Evolutionary conservation across 768 basidiomycete genomes (phyloP), one percentile per base, ranked within the genome.

Genomic region (Pleurotus ostreatus): DNA sequence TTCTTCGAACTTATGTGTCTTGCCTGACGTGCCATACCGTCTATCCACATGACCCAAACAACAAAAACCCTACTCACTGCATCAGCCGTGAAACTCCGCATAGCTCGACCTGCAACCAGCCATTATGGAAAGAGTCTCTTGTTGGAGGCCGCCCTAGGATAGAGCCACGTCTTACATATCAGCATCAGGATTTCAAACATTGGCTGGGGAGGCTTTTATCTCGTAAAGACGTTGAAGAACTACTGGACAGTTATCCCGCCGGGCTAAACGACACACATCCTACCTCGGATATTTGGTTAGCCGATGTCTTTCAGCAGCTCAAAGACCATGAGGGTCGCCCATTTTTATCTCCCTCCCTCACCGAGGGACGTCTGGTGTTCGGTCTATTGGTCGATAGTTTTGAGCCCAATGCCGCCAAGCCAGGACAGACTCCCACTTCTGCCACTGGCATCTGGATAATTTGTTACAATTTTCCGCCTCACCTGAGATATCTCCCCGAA

Each of bases 11-110:
- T 12, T 68, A 60, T 54, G 4, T 69, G 0, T 60, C 46, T 18
- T 72, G 71, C 45, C 61, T 63, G 4, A 44, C 2, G 0, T 72
- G 70, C 51, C 64, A 62, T 46, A 49, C 44, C 5, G 43, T 69
- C 1, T 64, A 62, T 43, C 60, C 64, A 7, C 57, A 61, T 41
- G n/a, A 46, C 13, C 46, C 63, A 0, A 47, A 47, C 15, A 20
- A 46, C 22, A 16, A 58, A 22, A 58, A 20, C 30, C 60, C 52
- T 7, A 51, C 41, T 54, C 46, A 20, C 2, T 47, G 46, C 23
- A 20, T 5, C 5, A 22, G 15, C 46, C 9, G 26, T 18, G 46
- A 47, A 25, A 47, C 46, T 5, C 16, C 8, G 20, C 15, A 15
- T 5, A 47, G 46, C 26, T 18, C 20, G 20, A 13, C 46, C n/a